Percentiles rank a stretch among this genome's conserved stretches.
Conservation (phyloP, 306 rosid species). For the Abrus precatorius region DNA sequence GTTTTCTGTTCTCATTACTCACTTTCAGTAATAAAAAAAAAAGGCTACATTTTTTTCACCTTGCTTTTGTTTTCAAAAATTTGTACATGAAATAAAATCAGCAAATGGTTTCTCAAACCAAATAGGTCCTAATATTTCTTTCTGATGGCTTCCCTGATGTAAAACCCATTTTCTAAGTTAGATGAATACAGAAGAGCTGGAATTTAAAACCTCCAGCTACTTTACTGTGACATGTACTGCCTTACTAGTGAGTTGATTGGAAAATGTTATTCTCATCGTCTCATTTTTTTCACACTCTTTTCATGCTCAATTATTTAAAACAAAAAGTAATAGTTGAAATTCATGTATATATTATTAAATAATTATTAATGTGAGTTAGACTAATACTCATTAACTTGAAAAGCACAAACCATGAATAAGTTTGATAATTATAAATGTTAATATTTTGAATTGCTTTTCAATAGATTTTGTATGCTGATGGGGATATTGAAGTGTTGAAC, state of each 20-base stretch:
- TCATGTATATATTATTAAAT: neutral
- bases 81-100: neutral
- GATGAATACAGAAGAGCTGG: neutral
- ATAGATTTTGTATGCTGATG: constrained; percentile 73
- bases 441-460: constrained; percentile 30
- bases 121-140: constrained; percentile 12
- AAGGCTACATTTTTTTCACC: neutral
- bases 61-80: neutral
- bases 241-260: neutral
- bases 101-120: neutral
- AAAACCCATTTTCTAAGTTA: neutral
- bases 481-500: constrained; percentile 68
- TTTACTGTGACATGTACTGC: neutral
- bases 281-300: constrained; percentile 11
- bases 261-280: neutral
- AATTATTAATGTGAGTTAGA: neutral
- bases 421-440: constrained; percentile 12
- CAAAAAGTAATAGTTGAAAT: constrained; percentile 7
- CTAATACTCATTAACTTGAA: neutral
- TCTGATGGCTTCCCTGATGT: constrained; percentile 28
- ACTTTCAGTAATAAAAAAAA: neutral
- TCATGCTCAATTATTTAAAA: neutral
- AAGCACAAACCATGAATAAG: constrained; percentile 1
- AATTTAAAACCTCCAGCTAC: neutral
- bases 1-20: neutral